Evolutionary conservation across 2,329 filamentous ascomycete genomes (phyloP).

Genomic region (Trichoderma pleuroti): DNA sequence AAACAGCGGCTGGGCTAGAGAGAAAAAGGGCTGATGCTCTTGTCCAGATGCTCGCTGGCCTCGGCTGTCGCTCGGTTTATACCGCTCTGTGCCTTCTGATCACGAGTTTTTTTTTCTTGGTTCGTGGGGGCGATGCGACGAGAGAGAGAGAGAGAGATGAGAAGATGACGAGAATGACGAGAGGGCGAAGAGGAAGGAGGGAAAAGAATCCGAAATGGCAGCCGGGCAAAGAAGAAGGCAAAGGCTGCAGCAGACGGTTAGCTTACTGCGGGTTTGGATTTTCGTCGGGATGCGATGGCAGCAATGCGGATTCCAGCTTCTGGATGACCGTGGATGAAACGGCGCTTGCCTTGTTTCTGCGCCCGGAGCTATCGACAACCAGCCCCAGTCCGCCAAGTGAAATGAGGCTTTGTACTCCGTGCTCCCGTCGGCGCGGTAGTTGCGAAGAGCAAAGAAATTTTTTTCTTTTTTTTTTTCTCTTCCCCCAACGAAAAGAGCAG

Average conservation of each 20-base stretch:
- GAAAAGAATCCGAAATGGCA: not conserved
- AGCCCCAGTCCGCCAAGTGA: not conserved
- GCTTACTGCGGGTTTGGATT: not conserved
- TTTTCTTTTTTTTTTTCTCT: not conserved
- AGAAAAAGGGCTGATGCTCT: not conserved
- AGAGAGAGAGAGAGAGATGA: not conserved
- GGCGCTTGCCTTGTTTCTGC: conserved; percentile 13
- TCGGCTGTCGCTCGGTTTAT: conserved; percentile 17
- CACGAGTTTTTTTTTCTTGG: not conserved
- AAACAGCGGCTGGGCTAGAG: not conserved
- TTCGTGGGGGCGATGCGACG: not conserved
- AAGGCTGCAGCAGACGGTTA: not conserved
- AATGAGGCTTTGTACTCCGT: conserved; percentile 1
- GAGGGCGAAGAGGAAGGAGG: not conserved
- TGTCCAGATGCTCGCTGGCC: not conserved
- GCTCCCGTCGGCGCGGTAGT: not conserved
- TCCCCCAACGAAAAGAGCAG: not conserved
- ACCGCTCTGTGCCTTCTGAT: not conserved
- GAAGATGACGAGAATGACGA: not conserved
- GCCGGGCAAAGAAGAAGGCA: not conserved
- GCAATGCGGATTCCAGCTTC: not conserved
- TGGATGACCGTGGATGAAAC: conserved; percentile 1
- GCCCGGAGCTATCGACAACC: not conserved
- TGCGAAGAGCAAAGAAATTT: not conserved
- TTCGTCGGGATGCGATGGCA: not conserved